These are phyloP conservation scores for Solanum okadae DNA, from an alignment of 257 asterid genomes.

Conservation along the genomic window DNA sequence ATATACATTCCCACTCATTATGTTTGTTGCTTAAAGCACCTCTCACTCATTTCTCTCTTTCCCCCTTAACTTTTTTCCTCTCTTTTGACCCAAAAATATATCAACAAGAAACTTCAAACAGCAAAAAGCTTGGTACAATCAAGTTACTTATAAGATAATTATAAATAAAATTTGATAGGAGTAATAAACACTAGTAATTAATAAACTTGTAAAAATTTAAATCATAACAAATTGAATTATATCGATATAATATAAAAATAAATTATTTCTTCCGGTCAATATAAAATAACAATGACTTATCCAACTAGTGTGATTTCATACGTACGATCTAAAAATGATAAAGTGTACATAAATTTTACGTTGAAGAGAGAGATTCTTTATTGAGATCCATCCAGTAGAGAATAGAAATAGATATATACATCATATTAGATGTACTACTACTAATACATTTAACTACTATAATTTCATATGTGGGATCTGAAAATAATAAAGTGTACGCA, in stretches of 20 bases:
- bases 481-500: background rate
- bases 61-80: background rate
- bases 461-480: background rate
- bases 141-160: background rate
- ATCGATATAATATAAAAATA: background rate
- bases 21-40: conserved; percentile 81
- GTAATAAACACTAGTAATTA: background rate
- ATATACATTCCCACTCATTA: conserved; percentile 51
- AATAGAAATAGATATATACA: background rate
- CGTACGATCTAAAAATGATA: accelerated
- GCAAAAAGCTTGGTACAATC: background rate
- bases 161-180: background rate
- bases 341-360: too few species aligned
- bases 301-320: background rate
- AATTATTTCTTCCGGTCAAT: background rate
- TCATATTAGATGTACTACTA: background rate
- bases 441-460: background rate
- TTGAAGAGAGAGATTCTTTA: background rate
- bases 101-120: background rate
- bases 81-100: background rate
- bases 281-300: too few species aligned
- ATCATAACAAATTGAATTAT: background rate
- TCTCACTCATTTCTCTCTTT: conserved; percentile 31
- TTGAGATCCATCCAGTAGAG: background rate
- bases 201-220: background rate